Conservation (phyloP, 2,329 filamentous ascomycete species). For the Epichloe amarillans region DNA sequence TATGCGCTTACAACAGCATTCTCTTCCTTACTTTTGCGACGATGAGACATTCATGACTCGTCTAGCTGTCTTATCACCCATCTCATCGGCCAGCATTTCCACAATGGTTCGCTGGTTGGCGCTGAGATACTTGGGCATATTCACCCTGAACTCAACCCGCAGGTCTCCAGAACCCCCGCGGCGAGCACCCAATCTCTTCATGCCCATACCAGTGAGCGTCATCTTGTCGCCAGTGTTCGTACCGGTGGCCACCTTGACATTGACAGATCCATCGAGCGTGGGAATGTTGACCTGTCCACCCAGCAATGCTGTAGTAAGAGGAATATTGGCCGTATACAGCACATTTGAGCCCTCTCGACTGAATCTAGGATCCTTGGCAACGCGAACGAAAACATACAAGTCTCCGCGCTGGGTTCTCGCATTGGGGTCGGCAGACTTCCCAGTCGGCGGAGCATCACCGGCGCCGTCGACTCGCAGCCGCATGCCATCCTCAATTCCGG, state of each 20-base stretch:
- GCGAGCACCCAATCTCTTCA: constrained; percentile 68
- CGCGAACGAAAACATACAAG: constrained; percentile 79
- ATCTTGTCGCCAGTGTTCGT: constrained; percentile 88
- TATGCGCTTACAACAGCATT: not conserved
- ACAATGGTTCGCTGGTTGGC: constrained; percentile 84
- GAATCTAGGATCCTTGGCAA: constrained; percentile 84
- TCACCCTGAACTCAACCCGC: constrained; percentile 85
- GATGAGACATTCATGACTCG: constrained; percentile 70
- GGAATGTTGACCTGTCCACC: constrained; percentile 84
- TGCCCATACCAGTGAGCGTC: constrained; percentile 80
- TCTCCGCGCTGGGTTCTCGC: constrained; percentile 64
- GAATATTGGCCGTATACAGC: constrained; percentile 80
- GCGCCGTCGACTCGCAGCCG: constrained; percentile 71
- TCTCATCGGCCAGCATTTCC: constrained; percentile 93
- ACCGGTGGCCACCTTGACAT: constrained; percentile 80
- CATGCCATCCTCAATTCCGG: constrained; percentile 95
- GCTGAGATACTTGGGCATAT: constrained; percentile 88
- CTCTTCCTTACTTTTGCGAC: constrained; percentile 6
- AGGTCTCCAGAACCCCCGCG: constrained; percentile 64
- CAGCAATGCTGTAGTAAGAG: constrained; percentile 81
- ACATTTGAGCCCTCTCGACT: constrained; percentile 79
- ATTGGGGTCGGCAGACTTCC: constrained; percentile 49
- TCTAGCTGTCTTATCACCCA: constrained; percentile 84
- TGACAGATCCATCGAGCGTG: constrained; percentile 80
- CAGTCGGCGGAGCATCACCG: constrained; percentile 74